phyloP scores from a whole-genome alignment of 257 asterid genomes.

The Parsonsia alboflavescens region DNA sequence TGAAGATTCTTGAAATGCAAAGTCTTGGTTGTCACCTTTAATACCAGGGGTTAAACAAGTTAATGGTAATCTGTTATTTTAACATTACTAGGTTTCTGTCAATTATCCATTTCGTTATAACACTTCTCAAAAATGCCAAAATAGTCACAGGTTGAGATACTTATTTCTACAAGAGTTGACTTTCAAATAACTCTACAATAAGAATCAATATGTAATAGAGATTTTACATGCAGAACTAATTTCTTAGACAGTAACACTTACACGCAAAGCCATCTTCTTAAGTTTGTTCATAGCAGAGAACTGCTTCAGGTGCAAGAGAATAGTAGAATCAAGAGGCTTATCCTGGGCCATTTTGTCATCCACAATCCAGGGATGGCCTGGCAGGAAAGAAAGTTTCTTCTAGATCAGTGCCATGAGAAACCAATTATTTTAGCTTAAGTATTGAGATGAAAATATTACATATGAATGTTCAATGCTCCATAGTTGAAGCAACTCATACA shows the following conservation, averaged over 20 bases:
- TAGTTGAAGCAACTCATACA: background rate
- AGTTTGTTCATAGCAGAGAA: too few relatives aligned
- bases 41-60: background rate
- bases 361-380: too few relatives aligned
- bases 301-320: too few relatives aligned
- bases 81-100: background rate
- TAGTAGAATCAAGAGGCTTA: too few relatives aligned
- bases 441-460: too few relatives aligned
- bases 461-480: background rate
- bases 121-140: background rate
- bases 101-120: background rate
- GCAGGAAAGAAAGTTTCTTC: slow-evolving; percentile 10
- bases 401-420: background rate
- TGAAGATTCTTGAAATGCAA: background rate
- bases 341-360: too few relatives aligned
- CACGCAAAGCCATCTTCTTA: too few relatives aligned
- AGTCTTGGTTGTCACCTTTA: background rate
- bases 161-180: background rate
- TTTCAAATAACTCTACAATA: background rate
- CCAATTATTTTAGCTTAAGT: background rate
- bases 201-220: background rate
- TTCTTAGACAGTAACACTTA: slow-evolving; percentile 11
- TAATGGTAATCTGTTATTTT: background rate
- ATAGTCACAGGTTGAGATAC: too few relatives aligned
- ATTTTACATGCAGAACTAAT: background rate